Evolutionary conservation across 306 rosid genomes (phyloP), one percentile per base, ranked within the genome.

Genomic region (Alnus rubra): DNA sequence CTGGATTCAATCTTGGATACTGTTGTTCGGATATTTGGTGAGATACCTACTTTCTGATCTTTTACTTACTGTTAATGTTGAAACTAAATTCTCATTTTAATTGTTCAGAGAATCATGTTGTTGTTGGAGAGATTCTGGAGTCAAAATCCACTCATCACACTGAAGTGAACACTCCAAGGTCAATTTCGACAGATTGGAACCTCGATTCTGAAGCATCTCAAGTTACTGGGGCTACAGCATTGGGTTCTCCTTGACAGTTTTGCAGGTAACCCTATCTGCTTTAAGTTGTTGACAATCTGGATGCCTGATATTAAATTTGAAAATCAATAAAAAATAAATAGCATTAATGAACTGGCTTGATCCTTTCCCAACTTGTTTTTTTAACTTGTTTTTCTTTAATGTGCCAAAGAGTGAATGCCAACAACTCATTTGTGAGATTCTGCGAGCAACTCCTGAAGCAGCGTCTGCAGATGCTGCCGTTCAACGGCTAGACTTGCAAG

Each of bases 401-500:
- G 53, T 79, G 76, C 76, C 53, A 19, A 68, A 96, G 99, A 96
- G 99, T 83, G 99, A 93, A 86, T 96, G 99, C 88, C 99, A 96
- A 85, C 99, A 96, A 88, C 94, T 96, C 76, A 87, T 96, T 83
- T 96, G 99, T 83, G 99, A 96, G 87, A 89, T 96, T 82, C 87
- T 96, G 81, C 98, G 99, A 75, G 96, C 99, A 78, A 96, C 99
- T 81, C 99, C 98, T 51, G 99, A 96, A 88, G 99, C 98, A 78
- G 97, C 99, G 72, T 91, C 98, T 60, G 98, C 98, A 10, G 98
- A 96, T 88, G 98, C 99, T 87, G 97, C 97, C 52, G 96, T 91
- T 78, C 99, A 96, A 96, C 99, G 14, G 99, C 98, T 85, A 90
- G 99, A 88, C 92, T 96, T 86, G 96, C 94, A 9, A 93, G 84